Evolutionary conservation across 2,329 filamentous ascomycete species (phyloP).

Genomic region (Juglanconis sp.): DNA sequence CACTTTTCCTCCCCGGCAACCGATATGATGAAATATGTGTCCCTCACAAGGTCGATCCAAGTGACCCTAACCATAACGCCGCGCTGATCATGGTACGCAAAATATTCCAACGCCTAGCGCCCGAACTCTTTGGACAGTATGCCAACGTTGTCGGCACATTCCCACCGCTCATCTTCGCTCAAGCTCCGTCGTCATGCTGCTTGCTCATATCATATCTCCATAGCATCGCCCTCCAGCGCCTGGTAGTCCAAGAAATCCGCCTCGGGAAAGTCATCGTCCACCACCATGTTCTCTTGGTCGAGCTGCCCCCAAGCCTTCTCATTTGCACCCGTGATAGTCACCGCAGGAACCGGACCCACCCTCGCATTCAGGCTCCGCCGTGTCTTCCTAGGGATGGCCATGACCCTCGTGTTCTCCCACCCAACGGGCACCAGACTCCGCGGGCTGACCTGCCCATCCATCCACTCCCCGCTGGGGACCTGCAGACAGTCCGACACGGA

Average conservation of each 20-base stretch:
- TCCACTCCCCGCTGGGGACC: conserved; percentile 23
- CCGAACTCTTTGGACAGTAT: background rate
- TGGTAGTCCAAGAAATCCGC: conserved; percentile 59
- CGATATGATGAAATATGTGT: background rate
- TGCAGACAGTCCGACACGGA: conserved; percentile 14
- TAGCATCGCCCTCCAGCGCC: conserved; percentile 28
- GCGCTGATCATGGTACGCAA: conserved; percentile 11
- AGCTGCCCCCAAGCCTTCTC: conserved; percentile 18
- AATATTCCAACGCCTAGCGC: conserved; percentile 2
- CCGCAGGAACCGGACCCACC: conserved; percentile 13
- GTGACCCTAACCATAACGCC: conserved; percentile 3
- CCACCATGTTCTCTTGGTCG: conserved; percentile 46
- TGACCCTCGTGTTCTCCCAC: conserved; percentile 39
- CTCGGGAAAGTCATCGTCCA: conserved; percentile 61
- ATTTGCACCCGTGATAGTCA: conserved; percentile 22
- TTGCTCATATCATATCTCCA: conserved; percentile 40
- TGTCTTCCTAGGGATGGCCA: conserved; percentile 42
- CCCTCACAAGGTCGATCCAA: background rate
- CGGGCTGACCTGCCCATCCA: conserved; percentile 39
- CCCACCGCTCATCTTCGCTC: background rate
- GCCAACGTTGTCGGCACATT: background rate
- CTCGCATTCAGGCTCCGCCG: conserved; percentile 19
- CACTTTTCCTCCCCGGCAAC: background rate
- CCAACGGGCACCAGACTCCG: conserved; percentile 35
- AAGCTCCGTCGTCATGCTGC: conserved; percentile 22